Evolutionary conservation across 257 asterid genomes (phyloP).

Genomic region (Rhazya stricta): DNA sequence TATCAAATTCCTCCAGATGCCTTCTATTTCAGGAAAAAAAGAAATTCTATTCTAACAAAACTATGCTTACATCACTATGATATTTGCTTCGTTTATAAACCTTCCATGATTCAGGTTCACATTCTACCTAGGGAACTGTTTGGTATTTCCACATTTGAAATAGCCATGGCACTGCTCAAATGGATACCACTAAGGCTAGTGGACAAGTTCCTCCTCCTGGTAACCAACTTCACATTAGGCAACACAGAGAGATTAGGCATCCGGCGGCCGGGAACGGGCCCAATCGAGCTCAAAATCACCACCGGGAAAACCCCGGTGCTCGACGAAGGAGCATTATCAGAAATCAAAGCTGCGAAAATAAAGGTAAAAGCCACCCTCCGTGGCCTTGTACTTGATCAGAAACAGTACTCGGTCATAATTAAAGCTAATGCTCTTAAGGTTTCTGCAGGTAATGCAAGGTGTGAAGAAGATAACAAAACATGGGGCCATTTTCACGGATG

Average conservation of each 20-base stretch:
- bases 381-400: background rate
- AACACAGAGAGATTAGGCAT: constrained; percentile 59
- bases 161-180: constrained; percentile 63
- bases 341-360: constrained; percentile 60
- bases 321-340: constrained; percentile 75
- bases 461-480: constrained; percentile 61
- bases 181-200: constrained; percentile 71
- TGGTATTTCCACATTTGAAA: constrained; percentile 67
- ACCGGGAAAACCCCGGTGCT: constrained; percentile 94
- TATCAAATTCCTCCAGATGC: background rate
- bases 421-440: background rate
- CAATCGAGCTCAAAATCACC: constrained; percentile 71
- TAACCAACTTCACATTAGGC: constrained; percentile 55
- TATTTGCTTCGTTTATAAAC: background rate
- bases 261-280: constrained; percentile 87
- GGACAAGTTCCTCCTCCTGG: constrained; percentile 55
- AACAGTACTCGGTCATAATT: background rate
- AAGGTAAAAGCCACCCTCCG: constrained; percentile 34
- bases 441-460: constrained; percentile 53
- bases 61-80: background rate
- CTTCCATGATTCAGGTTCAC: constrained; percentile 50
- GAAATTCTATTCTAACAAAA: background rate
- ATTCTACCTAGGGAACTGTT: constrained; percentile 78
- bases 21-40: background rate
- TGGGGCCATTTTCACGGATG: constrained; percentile 79